Percentiles rank a stretch among this genome's conserved stretches.
phyloP scores from a whole-genome alignment of 176 grass and related monocot species.

The Chrysopogon serrulatus region DNA sequence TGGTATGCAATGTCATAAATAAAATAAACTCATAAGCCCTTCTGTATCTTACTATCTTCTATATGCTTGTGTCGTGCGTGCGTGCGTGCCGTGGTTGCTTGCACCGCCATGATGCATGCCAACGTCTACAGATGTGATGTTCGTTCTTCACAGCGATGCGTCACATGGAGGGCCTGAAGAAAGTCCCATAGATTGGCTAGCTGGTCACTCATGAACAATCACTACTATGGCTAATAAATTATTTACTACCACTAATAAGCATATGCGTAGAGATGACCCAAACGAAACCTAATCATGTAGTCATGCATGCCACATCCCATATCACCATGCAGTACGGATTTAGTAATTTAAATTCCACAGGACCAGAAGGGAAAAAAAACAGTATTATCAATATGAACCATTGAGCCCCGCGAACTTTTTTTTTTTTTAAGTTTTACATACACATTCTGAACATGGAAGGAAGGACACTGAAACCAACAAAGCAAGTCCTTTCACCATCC shows the following conservation, averaged over 20 bases:
- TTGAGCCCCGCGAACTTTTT: not conserved
- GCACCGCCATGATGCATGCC: not conserved
- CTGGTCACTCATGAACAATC: not conserved
- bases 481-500: slow-evolving; percentile 7
- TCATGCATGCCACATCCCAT: not conserved
- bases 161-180: slow-evolving; percentile 9
- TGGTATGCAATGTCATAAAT: not conserved
- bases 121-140: slow-evolving; percentile 12
- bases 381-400: not conserved
- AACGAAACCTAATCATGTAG: not conserved
- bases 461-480: not conserved
- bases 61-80: not conserved
- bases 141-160: slow-evolving; percentile 20
- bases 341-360: too few relatives aligned
- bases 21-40: not conserved
- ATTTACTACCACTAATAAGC: not conserved
- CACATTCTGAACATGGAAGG: not conserved
- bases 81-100: not conserved
- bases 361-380: too few relatives aligned
- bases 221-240: not conserved
- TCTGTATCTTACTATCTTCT: not conserved
- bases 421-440: not conserved
- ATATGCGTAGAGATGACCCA: not conserved
- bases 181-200: not conserved
- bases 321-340: not conserved